Percentiles rank a stretch among this genome's conserved stretches.
Evolutionary conservation across 768 basidiomycete genomes (phyloP).

Genomic region (Gymnopilus junonius): DNA sequence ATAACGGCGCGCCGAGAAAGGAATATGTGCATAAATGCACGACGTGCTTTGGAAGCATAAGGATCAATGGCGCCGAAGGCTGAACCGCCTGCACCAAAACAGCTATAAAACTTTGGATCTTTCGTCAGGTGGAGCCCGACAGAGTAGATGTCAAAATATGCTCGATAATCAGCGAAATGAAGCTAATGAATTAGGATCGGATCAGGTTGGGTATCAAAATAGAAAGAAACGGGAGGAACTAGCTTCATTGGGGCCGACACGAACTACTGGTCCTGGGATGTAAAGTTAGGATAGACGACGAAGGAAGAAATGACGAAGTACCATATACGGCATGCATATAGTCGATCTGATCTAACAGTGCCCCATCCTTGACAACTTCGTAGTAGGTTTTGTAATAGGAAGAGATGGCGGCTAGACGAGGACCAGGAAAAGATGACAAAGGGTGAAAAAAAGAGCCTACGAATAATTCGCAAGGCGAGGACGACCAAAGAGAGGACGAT

Average conservation of each 20-base stretch:
- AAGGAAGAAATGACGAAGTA: constrained; percentile 14
- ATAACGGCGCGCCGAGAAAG: constrained; percentile 43
- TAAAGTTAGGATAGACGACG: background rate
- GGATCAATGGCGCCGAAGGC: constrained; percentile 41
- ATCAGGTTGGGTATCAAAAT: background rate
- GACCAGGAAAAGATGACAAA: constrained; percentile 39
- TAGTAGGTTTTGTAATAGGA: constrained; percentile 38
- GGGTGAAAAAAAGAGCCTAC: constrained; percentile 37
- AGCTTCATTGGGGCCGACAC: constrained; percentile 45
- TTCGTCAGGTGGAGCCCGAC: constrained; percentile 41
- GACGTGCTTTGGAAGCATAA: constrained; percentile 33
- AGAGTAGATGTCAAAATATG: constrained; percentile 40
- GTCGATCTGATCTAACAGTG: constrained; percentile 33
- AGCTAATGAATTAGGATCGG: constrained; percentile 27
- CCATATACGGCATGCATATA: constrained; percentile 38
- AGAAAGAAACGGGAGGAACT: background rate
- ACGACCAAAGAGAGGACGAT: constrained; percentile 3
- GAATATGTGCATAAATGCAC: constrained; percentile 36
- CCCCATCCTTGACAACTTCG: constrained; percentile 37
- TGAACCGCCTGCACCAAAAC: constrained; percentile 39
- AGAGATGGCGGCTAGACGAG: constrained; percentile 36
- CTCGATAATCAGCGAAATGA: constrained; percentile 39
- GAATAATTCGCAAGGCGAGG: constrained; percentile 18
- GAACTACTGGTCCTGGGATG: constrained; percentile 38
- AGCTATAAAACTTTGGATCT: constrained; percentile 40